A percentile compares a stretch with the other conserved stretches of the same genome.
Conservation (phyloP, 257 asterid species). For the Fraxinus quadrangulata region DNA sequence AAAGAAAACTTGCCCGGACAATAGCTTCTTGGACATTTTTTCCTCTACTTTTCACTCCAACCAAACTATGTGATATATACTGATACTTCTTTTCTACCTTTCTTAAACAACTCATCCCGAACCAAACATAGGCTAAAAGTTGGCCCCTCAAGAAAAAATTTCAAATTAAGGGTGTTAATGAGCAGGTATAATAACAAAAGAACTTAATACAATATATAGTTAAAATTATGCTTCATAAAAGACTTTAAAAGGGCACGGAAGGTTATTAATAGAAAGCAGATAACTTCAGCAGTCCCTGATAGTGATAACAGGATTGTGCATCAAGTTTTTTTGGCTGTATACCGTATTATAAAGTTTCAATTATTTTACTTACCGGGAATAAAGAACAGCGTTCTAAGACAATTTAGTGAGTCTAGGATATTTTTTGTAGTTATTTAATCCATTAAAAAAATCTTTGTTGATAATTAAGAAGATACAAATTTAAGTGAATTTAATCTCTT, state of each 20-base stretch:
- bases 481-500: not conserved
- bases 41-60: not conserved
- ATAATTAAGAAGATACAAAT: too few species aligned
- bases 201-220: not conserved
- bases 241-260: not conserved
- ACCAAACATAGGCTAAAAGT: not conserved
- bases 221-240: not conserved
- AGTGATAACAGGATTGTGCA: not conserved
- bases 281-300: not conserved
- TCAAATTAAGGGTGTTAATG: not conserved
- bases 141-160: not conserved
- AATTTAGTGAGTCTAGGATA: not conserved
- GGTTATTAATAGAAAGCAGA: not conserved
- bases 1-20: not conserved
- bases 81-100: not conserved
- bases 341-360: not conserved
- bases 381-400: not conserved
- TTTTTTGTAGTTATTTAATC: not conserved
- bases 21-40: not conserved
- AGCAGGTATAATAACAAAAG: not conserved
- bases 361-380: not conserved
- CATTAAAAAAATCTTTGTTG: too few species aligned
- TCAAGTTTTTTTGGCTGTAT: not conserved
- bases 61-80: not conserved
- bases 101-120: not conserved